phyloP scores from a whole-genome alignment of 805 yeast genomes.

The Kuraishia borneana region DNA sequence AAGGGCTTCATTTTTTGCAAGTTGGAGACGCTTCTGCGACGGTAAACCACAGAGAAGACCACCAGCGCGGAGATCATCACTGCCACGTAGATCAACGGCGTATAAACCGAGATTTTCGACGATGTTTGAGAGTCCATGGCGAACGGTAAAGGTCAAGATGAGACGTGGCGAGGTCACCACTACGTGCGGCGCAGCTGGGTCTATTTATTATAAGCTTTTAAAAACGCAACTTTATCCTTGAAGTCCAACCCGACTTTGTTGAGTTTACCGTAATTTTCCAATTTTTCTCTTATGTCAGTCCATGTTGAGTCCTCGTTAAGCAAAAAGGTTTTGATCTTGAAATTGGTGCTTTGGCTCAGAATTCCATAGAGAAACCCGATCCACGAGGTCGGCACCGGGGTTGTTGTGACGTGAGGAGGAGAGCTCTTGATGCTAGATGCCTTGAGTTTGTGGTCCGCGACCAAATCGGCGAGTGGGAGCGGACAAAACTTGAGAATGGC shows the following conservation, averaged over 20 bases:
- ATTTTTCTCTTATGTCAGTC: slow-evolving; percentile 10
- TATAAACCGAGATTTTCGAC: slow-evolving; percentile 41
- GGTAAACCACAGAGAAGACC: slow-evolving; percentile 58
- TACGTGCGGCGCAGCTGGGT: too few species aligned
- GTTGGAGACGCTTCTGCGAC: slow-evolving; percentile 41
- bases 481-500: slow-evolving; percentile 50
- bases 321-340: slow-evolving; percentile 12
- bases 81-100: slow-evolving; percentile 70
- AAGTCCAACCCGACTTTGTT: slow-evolving; percentile 37
- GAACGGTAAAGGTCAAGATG: too few species aligned
- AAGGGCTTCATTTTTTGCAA: slow-evolving; percentile 58
- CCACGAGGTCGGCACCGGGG: slow-evolving; percentile 16
- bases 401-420: slow-evolving; percentile 25
- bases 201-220: neutral
- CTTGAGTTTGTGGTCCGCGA: slow-evolving; percentile 21
- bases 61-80: slow-evolving; percentile 56
- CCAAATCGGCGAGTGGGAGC: slow-evolving; percentile 6
- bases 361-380: slow-evolving; percentile 5
- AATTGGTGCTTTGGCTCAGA: slow-evolving; percentile 7
- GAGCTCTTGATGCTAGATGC: slow-evolving; percentile 25
- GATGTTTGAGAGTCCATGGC: too few species aligned
- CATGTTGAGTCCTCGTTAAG: slow-evolving; percentile 1
- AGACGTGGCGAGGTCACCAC: too few species aligned
- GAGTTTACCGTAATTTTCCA: slow-evolving; percentile 35
- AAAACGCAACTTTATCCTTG: neutral